phyloP scores from a whole-genome alignment of 495 filamentous ascomycete species.

The Penicillium pancosmium region DNA sequence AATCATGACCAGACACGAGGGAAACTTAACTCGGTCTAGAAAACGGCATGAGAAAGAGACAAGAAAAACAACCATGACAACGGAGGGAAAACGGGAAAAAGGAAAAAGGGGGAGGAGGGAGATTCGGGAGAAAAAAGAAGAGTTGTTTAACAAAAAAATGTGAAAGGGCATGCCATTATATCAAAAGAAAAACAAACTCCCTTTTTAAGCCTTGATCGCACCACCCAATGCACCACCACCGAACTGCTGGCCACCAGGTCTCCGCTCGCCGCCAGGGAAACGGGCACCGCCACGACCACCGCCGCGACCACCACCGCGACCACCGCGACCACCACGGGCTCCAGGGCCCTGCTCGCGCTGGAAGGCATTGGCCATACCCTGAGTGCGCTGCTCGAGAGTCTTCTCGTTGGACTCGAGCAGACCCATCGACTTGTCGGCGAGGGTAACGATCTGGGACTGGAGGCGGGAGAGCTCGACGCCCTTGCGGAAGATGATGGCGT shows the following conservation, averaged over 20 bases:
- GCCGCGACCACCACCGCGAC: slow-evolving; percentile 65
- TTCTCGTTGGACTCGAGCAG: slow-evolving; percentile 98
- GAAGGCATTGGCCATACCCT: slow-evolving; percentile 93
- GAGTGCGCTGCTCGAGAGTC: slow-evolving; percentile 92
- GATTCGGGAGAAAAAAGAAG: too few species aligned
- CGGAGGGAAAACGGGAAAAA: background rate
- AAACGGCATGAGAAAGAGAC: slow-evolving; percentile 28
- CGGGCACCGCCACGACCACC: slow-evolving; percentile 67
- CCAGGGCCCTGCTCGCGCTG: slow-evolving; percentile 81
- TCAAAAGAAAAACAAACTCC: slow-evolving; percentile 27
- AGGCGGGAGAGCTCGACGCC: slow-evolving; percentile 95
- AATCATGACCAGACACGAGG: slow-evolving; percentile 25
- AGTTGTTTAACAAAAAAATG: background rate
- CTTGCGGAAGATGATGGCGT: slow-evolving; percentile 98
- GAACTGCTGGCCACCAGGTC: slow-evolving; percentile 63
- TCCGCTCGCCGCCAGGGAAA: slow-evolving; percentile 50
- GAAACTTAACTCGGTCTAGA: slow-evolving; percentile 19
- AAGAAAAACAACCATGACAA: slow-evolving; percentile 6
- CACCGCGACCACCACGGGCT: slow-evolving; percentile 68
- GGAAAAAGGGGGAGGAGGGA: slow-evolving; percentile 3
- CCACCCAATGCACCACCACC: slow-evolving; percentile 65
- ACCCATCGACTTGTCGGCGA: slow-evolving; percentile 93
- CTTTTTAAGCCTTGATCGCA: slow-evolving; percentile 63
- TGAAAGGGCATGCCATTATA: slow-evolving; percentile 1
- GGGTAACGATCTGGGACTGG: slow-evolving; percentile 89